Evolutionary conservation across 257 asterid species (phyloP), one percentile per base, ranked within the genome.

Genomic region (Euphrasia confusa): DNA sequence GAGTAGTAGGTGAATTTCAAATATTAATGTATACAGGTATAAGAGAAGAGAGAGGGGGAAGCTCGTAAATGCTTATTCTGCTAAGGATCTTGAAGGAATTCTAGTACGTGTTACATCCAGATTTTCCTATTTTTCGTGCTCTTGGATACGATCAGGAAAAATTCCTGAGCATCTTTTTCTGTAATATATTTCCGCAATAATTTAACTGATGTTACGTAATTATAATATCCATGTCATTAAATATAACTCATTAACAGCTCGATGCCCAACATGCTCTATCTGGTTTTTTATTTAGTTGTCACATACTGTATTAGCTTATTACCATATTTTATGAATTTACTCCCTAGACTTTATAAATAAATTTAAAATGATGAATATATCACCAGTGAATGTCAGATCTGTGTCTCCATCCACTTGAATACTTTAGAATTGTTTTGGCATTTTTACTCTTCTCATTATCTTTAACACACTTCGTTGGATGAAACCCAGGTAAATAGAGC

Each of bases 51-150:
- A 93, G 79, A 86, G 68, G 76, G 99, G 96, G 58, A 93, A 93
- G 82, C 84, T 68, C 60, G 95, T 89, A 67, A 72, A 71, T 17
- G 75, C 74, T 60, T 93, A 89, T 72, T 85, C 99, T 65, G 74
- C 95, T 37, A 68, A 82, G 79, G 97, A 93, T 79, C 97, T 93
- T 74, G 94, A 87, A 76, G 97, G 96, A 74, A 93, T 93, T 73
- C 95, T 93, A 56, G 97, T 87, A 69, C 81, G 99, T 75, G 27
- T 27, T 13, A 3, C 26, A 30, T 58, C 14, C 15, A 54, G 7
- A 54, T 26, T 48, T 58, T 42, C 15, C 9, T 71, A 61, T 17
- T 67, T 28, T 40, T 66, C 12, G 13, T 30, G 2, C 49, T 54
- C 53, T 56, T 62, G 40, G 27, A 66, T 61, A 35, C 17, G 69